Conservation (phyloP, 495 filamentous ascomycete species). For the Lasiosphaeriaceae sp. region DNA sequence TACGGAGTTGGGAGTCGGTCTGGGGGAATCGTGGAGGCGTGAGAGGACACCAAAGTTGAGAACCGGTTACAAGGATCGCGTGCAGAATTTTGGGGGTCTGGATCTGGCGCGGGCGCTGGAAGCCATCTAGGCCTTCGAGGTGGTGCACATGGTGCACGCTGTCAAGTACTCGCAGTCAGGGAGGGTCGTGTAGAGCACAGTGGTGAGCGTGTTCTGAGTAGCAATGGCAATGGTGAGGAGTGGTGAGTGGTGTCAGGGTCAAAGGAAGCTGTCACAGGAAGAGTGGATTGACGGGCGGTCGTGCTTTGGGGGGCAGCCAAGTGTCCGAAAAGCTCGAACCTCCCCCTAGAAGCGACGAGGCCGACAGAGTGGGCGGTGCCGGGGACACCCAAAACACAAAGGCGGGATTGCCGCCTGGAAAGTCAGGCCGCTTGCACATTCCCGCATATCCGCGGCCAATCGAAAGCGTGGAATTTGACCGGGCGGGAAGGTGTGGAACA, state of each 20-base stretch:
- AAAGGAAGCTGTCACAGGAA: not conserved
- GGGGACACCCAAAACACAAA: slow-evolving; percentile 14
- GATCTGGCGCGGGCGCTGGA: slow-evolving; percentile 19
- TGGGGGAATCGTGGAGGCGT: slow-evolving; percentile 1
- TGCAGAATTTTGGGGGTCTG: slow-evolving; percentile 14
- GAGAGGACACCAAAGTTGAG: slow-evolving; percentile 26
- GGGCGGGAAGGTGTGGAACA: slow-evolving; percentile 13
- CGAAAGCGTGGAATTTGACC: not conserved
- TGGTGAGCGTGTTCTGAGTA: not conserved
- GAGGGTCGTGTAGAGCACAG: slow-evolving; percentile 3
- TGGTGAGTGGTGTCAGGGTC: slow-evolving; percentile 9
- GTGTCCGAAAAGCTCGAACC: slow-evolving; percentile 7
- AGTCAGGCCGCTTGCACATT: not conserved
- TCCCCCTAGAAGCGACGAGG: slow-evolving; percentile 1
- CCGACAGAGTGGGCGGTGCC: slow-evolving; percentile 10
- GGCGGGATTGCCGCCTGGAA: not conserved
- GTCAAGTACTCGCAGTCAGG: slow-evolving; percentile 13
- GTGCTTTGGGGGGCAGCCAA: not conserved
- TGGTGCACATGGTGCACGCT: slow-evolving; percentile 24
- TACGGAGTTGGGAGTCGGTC: not conserved
- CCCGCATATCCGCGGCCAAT: slow-evolving; percentile 6
- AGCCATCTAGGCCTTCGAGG: slow-evolving; percentile 32
- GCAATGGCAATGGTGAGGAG: slow-evolving; percentile 2
- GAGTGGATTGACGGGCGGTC: not conserved
- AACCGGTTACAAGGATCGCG: slow-evolving; percentile 26